These are phyloP conservation scores for Lathyrus sativus DNA, from an alignment of 306 rosid species.

Conservation along the genomic window DNA sequence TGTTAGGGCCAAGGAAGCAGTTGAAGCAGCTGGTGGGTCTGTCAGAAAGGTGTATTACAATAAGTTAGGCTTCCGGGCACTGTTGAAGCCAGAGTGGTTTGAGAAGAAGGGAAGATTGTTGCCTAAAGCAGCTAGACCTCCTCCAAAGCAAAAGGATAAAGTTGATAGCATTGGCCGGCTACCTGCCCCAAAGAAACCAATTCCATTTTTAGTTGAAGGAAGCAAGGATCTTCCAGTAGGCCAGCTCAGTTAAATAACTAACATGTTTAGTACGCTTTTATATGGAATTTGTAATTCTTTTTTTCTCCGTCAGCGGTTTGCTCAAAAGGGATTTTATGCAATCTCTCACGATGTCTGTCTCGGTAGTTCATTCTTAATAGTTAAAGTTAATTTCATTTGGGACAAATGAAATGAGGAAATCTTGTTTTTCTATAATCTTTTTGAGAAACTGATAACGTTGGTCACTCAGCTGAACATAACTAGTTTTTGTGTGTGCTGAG, in stretches of 20 bases:
- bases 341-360: constrained; percentile 18
- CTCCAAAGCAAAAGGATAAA: constrained; percentile 81
- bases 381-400: constrained; percentile 29
- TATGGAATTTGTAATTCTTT: constrained; percentile 28
- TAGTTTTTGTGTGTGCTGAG: not conserved
- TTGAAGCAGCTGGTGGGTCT: constrained; percentile 92
- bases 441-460: not conserved
- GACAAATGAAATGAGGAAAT: constrained; percentile 29
- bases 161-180: constrained; percentile 91
- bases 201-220: constrained; percentile 67
- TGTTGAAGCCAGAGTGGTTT: constrained; percentile 89
- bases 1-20: constrained; percentile 84
- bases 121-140: constrained; percentile 96
- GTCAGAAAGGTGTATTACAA: constrained; percentile 89
- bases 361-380: constrained; percentile 24
- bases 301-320: not conserved
- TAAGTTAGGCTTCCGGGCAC: constrained; percentile 78
- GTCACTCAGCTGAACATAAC: constrained; percentile 2
- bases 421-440: not conserved
- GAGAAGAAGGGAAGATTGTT: constrained; percentile 92
- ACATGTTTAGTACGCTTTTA: constrained; percentile 23
- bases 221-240: constrained; percentile 38
- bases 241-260: constrained; percentile 34
- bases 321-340: constrained; percentile 31
- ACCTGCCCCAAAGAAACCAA: constrained; percentile 89